Base-by-base conservation (phyloP, 129 eudicot species). In the Sambucus nigra region DNA sequence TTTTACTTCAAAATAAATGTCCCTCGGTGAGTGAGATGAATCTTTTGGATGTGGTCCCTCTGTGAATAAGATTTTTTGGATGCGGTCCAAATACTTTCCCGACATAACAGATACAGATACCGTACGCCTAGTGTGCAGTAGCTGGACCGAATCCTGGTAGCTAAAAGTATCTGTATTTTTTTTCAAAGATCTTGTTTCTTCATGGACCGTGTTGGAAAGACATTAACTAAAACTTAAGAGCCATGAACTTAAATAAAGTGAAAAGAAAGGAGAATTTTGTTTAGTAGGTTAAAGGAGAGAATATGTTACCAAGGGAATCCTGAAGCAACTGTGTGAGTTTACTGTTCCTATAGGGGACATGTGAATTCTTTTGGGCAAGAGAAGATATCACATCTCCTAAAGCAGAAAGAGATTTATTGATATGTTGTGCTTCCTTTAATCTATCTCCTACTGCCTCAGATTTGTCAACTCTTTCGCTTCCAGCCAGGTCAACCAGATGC, bases 401-500 rank as follows among this genome's bases (percentile, higher is more conserved):
- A 53, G 94, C 94, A 1, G 95, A 77, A 21, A 85, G 89, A 61
- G 95, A 85, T 59, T 68, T 70, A 63, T 85, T 85, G 21, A 85
- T 85, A 41, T 68, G 75, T 63, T 68, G 71, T 65, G 95, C 89
- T 66, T 85, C 95, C 60, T 84, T 84, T 57, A 85, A 60, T 68
- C 95, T 60, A 38, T 77, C 95, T 51, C 95, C 95, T 25, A 66
- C 64, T 19, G 79, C 95, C 60, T 77, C 95, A 2, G 89, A 64
- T 69, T 85, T 85, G 52, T 85, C 86, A 20, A 70, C 73, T 78
- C 95, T 77, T 77, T 85, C 95, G 53, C 95, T 85, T 63, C 95
- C 95, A 16, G 95, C 95, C 64, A 85, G 72, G 76, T 84, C 94
- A 26, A 84, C 94, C 56, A 84, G 60, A 73, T 84, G 94, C 94